Evolutionary conservation across 2,329 filamentous ascomycete species (phyloP).

Genomic region (Fusarium floridanum): DNA sequence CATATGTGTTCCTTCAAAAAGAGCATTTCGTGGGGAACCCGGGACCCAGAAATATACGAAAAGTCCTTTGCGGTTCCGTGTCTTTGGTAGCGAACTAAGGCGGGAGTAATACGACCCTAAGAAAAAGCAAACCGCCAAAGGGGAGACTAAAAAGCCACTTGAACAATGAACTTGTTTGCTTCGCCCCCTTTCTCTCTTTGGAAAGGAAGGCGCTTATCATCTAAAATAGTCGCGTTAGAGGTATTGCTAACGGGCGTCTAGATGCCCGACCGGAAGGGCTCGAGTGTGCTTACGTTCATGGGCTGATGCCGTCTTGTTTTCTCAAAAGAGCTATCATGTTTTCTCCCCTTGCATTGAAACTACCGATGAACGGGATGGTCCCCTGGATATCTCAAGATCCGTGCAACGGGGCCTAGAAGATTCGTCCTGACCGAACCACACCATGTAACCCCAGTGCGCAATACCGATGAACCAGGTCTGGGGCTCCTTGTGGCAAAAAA

Average conservation of each 20-base stretch:
- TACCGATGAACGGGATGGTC: neutral
- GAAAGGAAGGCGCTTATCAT: neutral
- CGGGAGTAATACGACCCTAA: neutral
- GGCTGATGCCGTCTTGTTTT: neutral
- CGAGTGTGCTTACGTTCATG: neutral
- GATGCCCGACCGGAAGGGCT: neutral
- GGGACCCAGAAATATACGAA: neutral
- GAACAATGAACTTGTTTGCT: neutral
- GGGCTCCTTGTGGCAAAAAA: neutral
- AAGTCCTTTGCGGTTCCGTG: neutral
- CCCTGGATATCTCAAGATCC: neutral
- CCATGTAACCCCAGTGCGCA: neutral
- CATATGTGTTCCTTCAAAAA: neutral
- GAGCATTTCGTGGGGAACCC: neutral
- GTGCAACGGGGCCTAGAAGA: neutral
- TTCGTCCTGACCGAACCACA: neutral
- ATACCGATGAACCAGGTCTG: neutral
- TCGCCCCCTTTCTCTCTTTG: neutral
- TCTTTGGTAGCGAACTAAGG: neutral
- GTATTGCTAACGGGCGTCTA: neutral
- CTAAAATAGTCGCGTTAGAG: conserved; percentile 1
- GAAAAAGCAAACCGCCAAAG: neutral
- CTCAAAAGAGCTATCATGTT: neutral
- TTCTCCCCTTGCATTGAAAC: neutral
- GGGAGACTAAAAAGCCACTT: too few relatives aligned